Base-by-base conservation (phyloP, 1,139 yeast genomes). In the Diutina neorugosa region DNA sequence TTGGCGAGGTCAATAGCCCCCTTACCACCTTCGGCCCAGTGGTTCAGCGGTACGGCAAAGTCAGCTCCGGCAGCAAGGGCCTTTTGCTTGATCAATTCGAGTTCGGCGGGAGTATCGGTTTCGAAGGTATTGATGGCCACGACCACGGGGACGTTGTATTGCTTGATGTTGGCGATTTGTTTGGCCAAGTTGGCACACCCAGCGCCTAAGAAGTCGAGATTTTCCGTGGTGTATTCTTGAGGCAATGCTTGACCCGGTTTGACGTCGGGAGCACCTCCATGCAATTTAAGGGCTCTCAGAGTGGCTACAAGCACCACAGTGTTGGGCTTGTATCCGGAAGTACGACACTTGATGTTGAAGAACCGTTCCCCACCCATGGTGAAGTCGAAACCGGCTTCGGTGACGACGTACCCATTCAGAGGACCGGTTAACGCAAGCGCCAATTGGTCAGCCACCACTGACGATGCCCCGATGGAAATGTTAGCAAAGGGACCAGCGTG, bases 361-460 rank as follows among this genome's bases (percentile, higher is more conserved):
- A 93, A 93, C 68, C 98, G 81, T 74, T 93, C 98, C 66, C 98
- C 98, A 66, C 98, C 98, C 97, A 93, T 93, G 54, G 98, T 93
- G 78, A 93, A 91, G 70, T 93, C 98, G 74, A 93, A 93, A 57
- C 98, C 98, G 42, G 98, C 98, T 70, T 91, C 98, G 52, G 98
- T 91, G 55, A 91, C 91, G 56, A 91, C 98, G 65, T 84, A 91
- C 60, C 98, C 98, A 60, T 72, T 69, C 61, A 61, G 77, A 66
- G 65, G 76, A 68, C 96, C 96, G 49, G 94, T 91, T 61, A 93
- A 80, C 72, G 93, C 91, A 66, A 93, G 80, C 5, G 97, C 98
- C 78, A 93, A 84, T 70, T 87, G 87, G 70, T 93, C 98, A 59
- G 98, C 98, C 57, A 93, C 75, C 51, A 93, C 90, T 44, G 98